Percentiles rank a stretch among this genome's conserved stretches.
Conservation (phyloP, 768 basidiomycete genomes). For the Podaxis rugospora region DNA sequence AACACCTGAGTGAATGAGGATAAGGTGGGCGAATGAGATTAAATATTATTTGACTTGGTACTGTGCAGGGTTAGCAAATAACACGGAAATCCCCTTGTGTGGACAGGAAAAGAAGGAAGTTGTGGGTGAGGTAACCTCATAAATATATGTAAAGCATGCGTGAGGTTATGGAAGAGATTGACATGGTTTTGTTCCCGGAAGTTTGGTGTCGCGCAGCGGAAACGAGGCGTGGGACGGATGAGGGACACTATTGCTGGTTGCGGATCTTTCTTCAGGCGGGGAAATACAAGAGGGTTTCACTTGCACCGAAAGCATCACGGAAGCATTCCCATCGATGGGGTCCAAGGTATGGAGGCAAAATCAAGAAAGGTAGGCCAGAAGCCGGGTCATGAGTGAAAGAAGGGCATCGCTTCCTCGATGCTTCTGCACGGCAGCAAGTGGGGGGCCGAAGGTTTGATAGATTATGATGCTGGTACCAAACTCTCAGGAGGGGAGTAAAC, state of each 20-base stretch:
- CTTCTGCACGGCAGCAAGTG: constrained; percentile 1
- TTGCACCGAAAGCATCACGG: neutral
- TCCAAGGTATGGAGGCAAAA: neutral
- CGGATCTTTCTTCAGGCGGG: neutral
- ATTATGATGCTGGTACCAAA: neutral
- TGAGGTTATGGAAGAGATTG: neutral
- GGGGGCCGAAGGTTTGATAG: constrained; percentile 2
- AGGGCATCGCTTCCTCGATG: neutral
- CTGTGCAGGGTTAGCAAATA: neutral
- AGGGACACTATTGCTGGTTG: neutral
- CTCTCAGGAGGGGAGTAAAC: neutral
- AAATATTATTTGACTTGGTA: neutral
- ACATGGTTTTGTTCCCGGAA: neutral
- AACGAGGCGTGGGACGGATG: neutral
- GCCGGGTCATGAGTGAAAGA: neutral
- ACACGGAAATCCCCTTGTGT: neutral
- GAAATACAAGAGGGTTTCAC: neutral
- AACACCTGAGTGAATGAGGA: neutral
- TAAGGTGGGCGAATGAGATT: neutral
- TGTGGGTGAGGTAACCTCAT: neutral
- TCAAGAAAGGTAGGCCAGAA: neutral
- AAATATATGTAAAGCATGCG: neutral
- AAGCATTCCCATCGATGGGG: neutral
- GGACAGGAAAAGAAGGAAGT: neutral
- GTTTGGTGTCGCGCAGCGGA: neutral